Conservation (phyloP, 371 early-diverging fungal species). For the Synchytrium microbalum region DNA sequence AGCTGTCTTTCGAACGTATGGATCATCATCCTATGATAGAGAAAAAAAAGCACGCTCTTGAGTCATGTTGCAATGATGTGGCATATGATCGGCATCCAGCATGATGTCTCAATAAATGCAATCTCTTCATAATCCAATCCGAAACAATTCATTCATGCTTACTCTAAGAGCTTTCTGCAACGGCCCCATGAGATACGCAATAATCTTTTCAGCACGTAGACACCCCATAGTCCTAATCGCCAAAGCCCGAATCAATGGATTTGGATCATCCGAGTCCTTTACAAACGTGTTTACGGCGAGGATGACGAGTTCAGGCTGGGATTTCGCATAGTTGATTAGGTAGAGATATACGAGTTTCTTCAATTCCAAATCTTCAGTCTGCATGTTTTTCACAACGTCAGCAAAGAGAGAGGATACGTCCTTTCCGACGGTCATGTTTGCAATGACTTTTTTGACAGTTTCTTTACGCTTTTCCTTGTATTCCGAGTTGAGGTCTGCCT, state of each 20-base stretch:
- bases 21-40: constrained; percentile 41
- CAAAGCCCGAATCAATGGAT: constrained; percentile 90
- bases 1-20: constrained; percentile 53
- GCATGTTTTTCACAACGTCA: constrained; percentile 98
- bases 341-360: constrained; percentile 75
- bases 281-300: constrained; percentile 95
- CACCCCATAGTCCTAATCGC: constrained; percentile 97
- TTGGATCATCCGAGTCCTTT: constrained; percentile 91
- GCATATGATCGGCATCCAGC: too few species aligned
- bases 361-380: constrained; percentile 93
- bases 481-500: constrained; percentile 92
- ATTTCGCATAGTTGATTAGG: constrained; percentile 83
- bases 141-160: constrained; percentile 4
- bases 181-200: constrained; percentile 70
- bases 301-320: constrained; percentile 94
- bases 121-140: too few species aligned
- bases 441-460: constrained; percentile 95
- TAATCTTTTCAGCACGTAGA: constrained; percentile 88
- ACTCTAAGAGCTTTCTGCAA: constrained; percentile 43
- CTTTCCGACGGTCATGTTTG: constrained; percentile 65
- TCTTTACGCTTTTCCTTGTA: constrained; percentile 90
- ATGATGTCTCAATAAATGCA: too few species aligned
- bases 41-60: neutral
- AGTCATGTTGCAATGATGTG: too few species aligned
- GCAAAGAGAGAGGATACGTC: constrained; percentile 53